Base-by-base conservation (phyloP, 495 filamentous ascomycete species). In the Xylaria palmicola region DNA sequence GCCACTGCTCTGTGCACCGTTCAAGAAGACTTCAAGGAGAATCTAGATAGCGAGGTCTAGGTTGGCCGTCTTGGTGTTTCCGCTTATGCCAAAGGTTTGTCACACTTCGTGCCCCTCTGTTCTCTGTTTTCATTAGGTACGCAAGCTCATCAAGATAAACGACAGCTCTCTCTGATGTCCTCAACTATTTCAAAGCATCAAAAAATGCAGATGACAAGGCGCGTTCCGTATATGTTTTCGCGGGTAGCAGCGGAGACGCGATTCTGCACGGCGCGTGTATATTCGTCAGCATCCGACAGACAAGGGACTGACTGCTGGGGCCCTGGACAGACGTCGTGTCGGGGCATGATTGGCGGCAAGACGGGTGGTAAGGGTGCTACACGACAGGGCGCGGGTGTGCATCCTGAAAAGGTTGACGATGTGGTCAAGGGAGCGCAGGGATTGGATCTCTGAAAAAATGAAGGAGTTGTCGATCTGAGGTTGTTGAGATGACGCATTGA, bases 351-450 rank as follows among this genome's bases (percentile, higher is more conserved):
- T 50, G 47, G 47, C 29, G 47, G 26, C 47, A 50, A 50, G 47
- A 50, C 47, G 24, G 47, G 47, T 30, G 26, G 47, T 50, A 50
- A 50, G 47, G 47, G 47, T n/a, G 24, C 47, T 32, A 30, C 24
- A 19, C 26, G 47, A 27, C 26, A 50, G 12, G 26, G 24, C 12
- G 47, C 47, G 3, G 47, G 47, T 50, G 26, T 13, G 47, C 47
- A 47, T 27, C 43, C 19, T 22, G 19, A 26, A 47, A 26, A 47
- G 19, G 19, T 47, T 15, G 24, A 47, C 24, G 19, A 47, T 47
- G 43, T 6, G 6, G 24, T 47, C 12, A 26, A 47, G 24, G 43
- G 63, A 83, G 83, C 13, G 19, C 41, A 15, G 13, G 5, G 12
- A 48, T 29, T 48, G 24, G 44, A 48, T 48, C 24, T 48, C 26